A percentile compares a stretch with the other conserved stretches of the same genome.
These are phyloP conservation scores for Vanrija pseudolonga DNA, from an alignment of 1,284 basidiomycete species.

Conservation along the genomic window DNA sequence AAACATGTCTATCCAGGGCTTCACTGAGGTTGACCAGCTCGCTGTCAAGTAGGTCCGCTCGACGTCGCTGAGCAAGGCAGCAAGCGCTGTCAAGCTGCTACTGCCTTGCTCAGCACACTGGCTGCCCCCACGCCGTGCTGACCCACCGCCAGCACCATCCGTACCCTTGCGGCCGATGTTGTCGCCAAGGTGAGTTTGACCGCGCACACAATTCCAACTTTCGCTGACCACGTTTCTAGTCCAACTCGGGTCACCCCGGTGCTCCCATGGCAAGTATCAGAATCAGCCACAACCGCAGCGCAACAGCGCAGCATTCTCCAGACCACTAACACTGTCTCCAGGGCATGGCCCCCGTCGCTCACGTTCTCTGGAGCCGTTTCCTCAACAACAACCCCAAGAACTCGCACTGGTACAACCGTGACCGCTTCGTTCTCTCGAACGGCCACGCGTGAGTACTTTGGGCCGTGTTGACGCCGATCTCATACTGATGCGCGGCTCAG, in stretches of 20 bases:
- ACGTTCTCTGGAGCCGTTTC: conserved; percentile 77
- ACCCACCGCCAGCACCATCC: conserved; percentile 46
- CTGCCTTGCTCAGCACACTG: background rate
- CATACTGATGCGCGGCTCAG: conserved; percentile 49
- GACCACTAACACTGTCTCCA: conserved; percentile 3
- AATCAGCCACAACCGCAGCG: background rate
- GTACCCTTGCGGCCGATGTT: conserved; percentile 51
- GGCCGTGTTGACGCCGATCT: too few species aligned
- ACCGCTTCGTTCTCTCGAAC: conserved; percentile 55
- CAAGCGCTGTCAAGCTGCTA: background rate
- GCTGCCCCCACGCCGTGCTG: background rate
- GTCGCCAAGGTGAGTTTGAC: conserved; percentile 54
- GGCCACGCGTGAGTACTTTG: conserved; percentile 50
- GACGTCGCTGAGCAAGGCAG: background rate
- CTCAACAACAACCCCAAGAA: conserved; percentile 81
- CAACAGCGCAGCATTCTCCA: conserved; percentile 4
- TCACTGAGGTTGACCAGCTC: conserved; percentile 53
- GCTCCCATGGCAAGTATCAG: conserved; percentile 66
- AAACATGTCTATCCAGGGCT: conserved; percentile 16
- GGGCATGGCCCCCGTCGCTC: conserved; percentile 80
- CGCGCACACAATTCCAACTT: conserved; percentile 53
- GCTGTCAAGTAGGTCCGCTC: conserved; percentile 35
- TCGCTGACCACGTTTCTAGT: conserved; percentile 52
- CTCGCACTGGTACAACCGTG: conserved; percentile 88
- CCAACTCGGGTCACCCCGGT: conserved; percentile 91